Evolutionary conservation across 2,329 filamentous ascomycete species (phyloP).

Genomic region (Annulohypoxylon truncatum): DNA sequence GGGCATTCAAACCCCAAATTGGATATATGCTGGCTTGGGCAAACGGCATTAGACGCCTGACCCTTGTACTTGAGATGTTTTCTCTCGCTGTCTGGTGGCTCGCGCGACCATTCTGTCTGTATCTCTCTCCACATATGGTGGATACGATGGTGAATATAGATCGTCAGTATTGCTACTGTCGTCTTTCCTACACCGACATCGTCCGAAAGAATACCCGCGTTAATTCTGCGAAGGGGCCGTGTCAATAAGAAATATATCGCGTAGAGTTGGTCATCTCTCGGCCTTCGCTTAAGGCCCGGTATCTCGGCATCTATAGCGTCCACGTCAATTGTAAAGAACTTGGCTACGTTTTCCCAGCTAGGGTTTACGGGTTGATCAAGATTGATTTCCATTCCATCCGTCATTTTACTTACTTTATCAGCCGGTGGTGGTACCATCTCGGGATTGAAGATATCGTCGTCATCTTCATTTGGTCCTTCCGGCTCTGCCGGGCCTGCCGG

Average conservation of each 20-base stretch:
- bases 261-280: slow-evolving; percentile 5
- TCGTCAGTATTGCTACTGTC: not conserved
- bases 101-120: not conserved
- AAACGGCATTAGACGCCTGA: not conserved
- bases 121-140: not conserved
- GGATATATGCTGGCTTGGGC: not conserved
- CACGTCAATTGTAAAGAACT: not conserved
- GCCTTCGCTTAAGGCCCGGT: not conserved
- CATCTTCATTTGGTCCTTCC: too few species aligned
- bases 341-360: not conserved
- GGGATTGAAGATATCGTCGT: too few species aligned
- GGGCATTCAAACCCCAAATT: slow-evolving; percentile 1
- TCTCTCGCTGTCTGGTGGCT: too few species aligned
- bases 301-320: not conserved
- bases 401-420: too few species aligned
- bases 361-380: not conserved
- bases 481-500: too few species aligned
- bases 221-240: not conserved
- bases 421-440: too few species aligned
- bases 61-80: not conserved
- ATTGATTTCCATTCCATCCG: not conserved
- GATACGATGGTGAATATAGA: not conserved
- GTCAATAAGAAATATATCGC: slow-evolving; percentile 5
- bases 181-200: slow-evolving; percentile 18
- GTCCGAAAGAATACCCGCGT: not conserved